These are phyloP conservation scores for Suillus cothurnatus DNA, from an alignment of 768 basidiomycete species.

Conservation along the genomic window DNA sequence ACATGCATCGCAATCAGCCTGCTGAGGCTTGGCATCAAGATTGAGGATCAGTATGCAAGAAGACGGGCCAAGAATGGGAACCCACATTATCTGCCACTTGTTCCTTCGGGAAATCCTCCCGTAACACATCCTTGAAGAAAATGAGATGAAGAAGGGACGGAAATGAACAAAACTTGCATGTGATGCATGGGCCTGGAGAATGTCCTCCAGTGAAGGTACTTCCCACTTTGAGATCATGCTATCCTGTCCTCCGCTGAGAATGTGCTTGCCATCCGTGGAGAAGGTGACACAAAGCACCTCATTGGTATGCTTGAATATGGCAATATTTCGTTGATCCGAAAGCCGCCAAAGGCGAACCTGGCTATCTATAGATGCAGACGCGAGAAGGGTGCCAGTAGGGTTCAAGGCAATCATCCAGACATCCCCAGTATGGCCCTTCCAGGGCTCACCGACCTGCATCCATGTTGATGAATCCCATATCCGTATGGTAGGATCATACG, in stretches of 20 bases:
- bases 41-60: too few relatives aligned
- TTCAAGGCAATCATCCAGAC: not conserved
- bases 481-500: not conserved
- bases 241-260: not conserved
- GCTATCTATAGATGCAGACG: not conserved
- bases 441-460: not conserved
- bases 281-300: not conserved
- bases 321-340: not conserved
- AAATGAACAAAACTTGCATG: not conserved
- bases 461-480: not conserved
- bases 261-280: not conserved
- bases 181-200: not conserved
- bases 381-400: not conserved
- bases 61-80: too few relatives aligned
- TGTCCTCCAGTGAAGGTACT: not conserved
- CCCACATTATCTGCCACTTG: too few relatives aligned
- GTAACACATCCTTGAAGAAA: too few relatives aligned
- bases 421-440: not conserved
- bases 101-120: too few relatives aligned
- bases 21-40: too few relatives aligned
- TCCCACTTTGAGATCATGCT: not conserved
- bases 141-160: too few relatives aligned
- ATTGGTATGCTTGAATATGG: not conserved
- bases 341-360: not conserved
- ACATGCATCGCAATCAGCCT: too few relatives aligned